Percentiles rank a stretch among this genome's conserved stretches.
phyloP scores from a whole-genome alignment of 1,284 basidiomycete species.

The Sphagnurus paluster region DNA sequence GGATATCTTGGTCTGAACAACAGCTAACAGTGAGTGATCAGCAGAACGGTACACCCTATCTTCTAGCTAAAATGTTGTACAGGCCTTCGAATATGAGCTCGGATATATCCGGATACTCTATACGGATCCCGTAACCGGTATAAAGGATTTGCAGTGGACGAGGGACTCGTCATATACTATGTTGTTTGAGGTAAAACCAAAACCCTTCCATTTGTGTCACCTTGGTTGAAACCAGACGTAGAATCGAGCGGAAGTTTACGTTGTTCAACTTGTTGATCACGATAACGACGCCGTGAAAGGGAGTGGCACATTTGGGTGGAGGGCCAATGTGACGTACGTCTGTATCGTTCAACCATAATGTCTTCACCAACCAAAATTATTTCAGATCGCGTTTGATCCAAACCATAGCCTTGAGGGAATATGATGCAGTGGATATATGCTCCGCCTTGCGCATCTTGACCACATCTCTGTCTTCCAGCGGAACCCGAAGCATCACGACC shows the following conservation, averaged over 20 bases:
- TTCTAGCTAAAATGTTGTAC: not conserved
- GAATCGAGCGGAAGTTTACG: slow-evolving; percentile 40
- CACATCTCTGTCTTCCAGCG: slow-evolving; percentile 5
- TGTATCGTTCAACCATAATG: not conserved
- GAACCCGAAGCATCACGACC: slow-evolving; percentile 3
- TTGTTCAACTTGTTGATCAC: slow-evolving; percentile 35
- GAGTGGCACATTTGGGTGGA: not conserved
- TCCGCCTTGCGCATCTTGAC: slow-evolving; percentile 13
- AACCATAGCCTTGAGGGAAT: slow-evolving; percentile 18
- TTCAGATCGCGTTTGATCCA: slow-evolving; percentile 29
- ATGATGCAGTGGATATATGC: slow-evolving; percentile 23
- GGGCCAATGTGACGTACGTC: slow-evolving; percentile 10
- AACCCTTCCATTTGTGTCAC: not conserved
- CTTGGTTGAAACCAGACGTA: slow-evolving; percentile 4
- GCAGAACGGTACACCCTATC: not conserved
- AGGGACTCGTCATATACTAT: slow-evolving; percentile 38
- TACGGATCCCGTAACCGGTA: slow-evolving; percentile 20
- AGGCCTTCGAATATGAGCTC: slow-evolving; percentile 42
- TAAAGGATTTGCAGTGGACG: slow-evolving; percentile 41
- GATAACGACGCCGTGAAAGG: slow-evolving; percentile 33
- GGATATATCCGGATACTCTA: slow-evolving; percentile 32
- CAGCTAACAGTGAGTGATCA: slow-evolving; percentile 41
- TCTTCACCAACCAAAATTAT: not conserved
- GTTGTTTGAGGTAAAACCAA: slow-evolving; percentile 37
- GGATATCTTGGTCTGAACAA: slow-evolving; percentile 45